phyloP scores from a whole-genome alignment of 2,329 filamentous ascomycete species.

The Penicillium sp. region DNA sequence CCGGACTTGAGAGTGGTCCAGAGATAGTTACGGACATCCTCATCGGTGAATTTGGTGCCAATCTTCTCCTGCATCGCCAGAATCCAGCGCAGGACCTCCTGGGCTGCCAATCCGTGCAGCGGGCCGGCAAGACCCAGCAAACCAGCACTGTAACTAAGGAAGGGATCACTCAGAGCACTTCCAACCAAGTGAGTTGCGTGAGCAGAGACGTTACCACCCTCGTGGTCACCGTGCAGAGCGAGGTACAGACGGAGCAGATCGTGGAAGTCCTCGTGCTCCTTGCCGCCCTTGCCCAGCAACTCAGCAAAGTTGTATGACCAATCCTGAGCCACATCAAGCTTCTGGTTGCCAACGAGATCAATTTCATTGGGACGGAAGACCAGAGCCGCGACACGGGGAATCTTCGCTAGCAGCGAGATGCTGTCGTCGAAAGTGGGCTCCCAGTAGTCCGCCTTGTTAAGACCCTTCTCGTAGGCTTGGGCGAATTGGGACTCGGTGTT shows the following conservation, averaged over 20 bases:
- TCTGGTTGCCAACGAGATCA: slow-evolving; percentile 73
- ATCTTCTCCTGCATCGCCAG: slow-evolving; percentile 92
- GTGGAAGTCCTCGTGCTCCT: slow-evolving; percentile 74
- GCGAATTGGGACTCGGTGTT: slow-evolving; percentile 95
- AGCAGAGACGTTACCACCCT: slow-evolving; percentile 96
- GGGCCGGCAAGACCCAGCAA: slow-evolving; percentile 95
- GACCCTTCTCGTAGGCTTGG: slow-evolving; percentile 83
- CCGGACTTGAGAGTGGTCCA: slow-evolving; percentile 93
- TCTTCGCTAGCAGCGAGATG: slow-evolving; percentile 91
- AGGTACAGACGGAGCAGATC: slow-evolving; percentile 92
- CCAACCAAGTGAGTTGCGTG: slow-evolving; percentile 95
- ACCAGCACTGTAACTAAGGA: slow-evolving; percentile 93
- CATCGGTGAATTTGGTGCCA: slow-evolving; percentile 72
- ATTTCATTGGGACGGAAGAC: slow-evolving; percentile 87
- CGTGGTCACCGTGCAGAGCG: slow-evolving; percentile 95
- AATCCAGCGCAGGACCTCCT: slow-evolving; percentile 97
- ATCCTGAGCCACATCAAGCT: slow-evolving; percentile 79
- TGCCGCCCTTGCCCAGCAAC: slow-evolving; percentile 87
- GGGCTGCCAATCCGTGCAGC: slow-evolving; percentile 86
- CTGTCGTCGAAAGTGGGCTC: slow-evolving; percentile 95
- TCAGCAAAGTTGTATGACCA: slow-evolving; percentile 99
- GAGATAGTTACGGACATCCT: slow-evolving; percentile 84
- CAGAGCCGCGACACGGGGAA: slow-evolving; percentile 93
- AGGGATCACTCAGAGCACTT: slow-evolving; percentile 89
- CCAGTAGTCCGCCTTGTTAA: slow-evolving; percentile 98